A percentile compares a stretch with the other conserved stretches of the same genome.
Conservation (phyloP, 805 yeast species). For the Yarrowia sp. region DNA sequence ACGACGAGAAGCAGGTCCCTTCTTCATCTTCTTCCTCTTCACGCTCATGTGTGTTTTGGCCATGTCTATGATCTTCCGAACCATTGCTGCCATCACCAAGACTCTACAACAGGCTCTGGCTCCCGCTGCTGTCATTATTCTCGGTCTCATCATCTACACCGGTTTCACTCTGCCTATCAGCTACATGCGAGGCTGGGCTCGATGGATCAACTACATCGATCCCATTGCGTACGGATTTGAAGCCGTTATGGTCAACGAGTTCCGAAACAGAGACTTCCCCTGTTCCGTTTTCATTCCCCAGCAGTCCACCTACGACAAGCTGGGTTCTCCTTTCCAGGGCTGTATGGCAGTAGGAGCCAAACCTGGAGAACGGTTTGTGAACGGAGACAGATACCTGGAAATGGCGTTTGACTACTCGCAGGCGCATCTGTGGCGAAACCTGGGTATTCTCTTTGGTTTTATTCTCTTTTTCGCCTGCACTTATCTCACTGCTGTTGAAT, state of each 20-base stretch:
- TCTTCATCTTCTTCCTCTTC: slow-evolving; percentile 49
- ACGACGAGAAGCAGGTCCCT: slow-evolving; percentile 51
- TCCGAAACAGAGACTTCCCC: slow-evolving; percentile 36
- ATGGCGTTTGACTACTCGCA: slow-evolving; percentile 45
- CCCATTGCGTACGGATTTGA: slow-evolving; percentile 49
- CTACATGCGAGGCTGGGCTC: slow-evolving; percentile 49
- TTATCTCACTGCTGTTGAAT: slow-evolving; percentile 54
- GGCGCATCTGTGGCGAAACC: slow-evolving; percentile 59
- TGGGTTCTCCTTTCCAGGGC: slow-evolving; percentile 38
- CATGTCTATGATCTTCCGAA: slow-evolving; percentile 55
- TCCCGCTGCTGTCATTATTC: slow-evolving; percentile 43
- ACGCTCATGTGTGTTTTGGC: slow-evolving; percentile 45
- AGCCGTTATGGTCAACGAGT: slow-evolving; percentile 47
- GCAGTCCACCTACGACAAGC: slow-evolving; percentile 7
- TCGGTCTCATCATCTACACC: slow-evolving; percentile 44
- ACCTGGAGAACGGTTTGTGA: slow-evolving; percentile 49
- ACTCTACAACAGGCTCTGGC: slow-evolving; percentile 45
- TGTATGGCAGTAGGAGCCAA: slow-evolving; percentile 58
- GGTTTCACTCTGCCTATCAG: slow-evolving; percentile 49
- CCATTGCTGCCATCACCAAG: slow-evolving; percentile 41
- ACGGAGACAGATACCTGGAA: slow-evolving; percentile 50
- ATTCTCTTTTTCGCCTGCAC: slow-evolving; percentile 51
- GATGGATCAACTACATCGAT: slow-evolving; percentile 49
- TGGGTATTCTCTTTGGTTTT: slow-evolving; percentile 60
- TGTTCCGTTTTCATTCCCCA: slow-evolving; percentile 36